Evolutionary conservation across 2,329 filamentous ascomycete genomes (phyloP).

Genomic region (Corinectria fuckeliana): DNA sequence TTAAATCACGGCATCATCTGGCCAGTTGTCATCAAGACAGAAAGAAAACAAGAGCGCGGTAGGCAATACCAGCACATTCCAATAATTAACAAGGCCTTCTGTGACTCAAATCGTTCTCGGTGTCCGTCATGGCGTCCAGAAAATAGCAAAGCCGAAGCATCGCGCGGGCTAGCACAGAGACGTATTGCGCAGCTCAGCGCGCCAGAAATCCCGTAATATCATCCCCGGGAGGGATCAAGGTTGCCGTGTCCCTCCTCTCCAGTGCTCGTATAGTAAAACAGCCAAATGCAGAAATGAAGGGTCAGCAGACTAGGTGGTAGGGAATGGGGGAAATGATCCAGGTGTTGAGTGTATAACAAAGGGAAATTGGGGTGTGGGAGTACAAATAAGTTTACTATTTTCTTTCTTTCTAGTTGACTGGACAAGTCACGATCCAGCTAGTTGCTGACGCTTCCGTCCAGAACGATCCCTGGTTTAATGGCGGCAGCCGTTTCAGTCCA

Average conservation of each 20-base stretch:
- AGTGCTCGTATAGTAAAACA: conserved; percentile 32
- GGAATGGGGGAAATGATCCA: conserved; percentile 30
- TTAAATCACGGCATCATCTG: conserved; percentile 1
- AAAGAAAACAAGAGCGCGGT: not conserved
- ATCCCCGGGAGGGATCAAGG: conserved; percentile 4
- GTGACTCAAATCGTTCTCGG: conserved; percentile 8
- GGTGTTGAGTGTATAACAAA: conserved; percentile 33
- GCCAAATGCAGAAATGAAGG: conserved; percentile 25
- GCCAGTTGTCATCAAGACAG: conserved; percentile 1
- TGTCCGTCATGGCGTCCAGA: conserved; percentile 1
- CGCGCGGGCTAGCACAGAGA: not conserved
- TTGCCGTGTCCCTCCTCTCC: conserved; percentile 24
- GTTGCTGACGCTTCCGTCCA: conserved; percentile 10
- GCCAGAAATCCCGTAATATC: conserved; percentile 3
- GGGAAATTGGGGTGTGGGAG: conserved; percentile 27
- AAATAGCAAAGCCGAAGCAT: conserved; percentile 2
- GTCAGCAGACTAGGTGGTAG: conserved; percentile 20
- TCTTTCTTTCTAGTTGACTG: conserved; percentile 28
- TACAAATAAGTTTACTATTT: conserved; percentile 32
- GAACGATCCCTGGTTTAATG: conserved; percentile 11
- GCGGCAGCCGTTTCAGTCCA: conserved; percentile 21
- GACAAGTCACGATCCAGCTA: conserved; percentile 14
- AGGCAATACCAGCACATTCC: conserved; percentile 15
- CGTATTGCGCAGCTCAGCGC: conserved; percentile 4
- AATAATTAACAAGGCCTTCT: conserved; percentile 11